Base-by-base conservation (phyloP, 495 filamentous ascomycete species). In the Letharia columbiana region DNA sequence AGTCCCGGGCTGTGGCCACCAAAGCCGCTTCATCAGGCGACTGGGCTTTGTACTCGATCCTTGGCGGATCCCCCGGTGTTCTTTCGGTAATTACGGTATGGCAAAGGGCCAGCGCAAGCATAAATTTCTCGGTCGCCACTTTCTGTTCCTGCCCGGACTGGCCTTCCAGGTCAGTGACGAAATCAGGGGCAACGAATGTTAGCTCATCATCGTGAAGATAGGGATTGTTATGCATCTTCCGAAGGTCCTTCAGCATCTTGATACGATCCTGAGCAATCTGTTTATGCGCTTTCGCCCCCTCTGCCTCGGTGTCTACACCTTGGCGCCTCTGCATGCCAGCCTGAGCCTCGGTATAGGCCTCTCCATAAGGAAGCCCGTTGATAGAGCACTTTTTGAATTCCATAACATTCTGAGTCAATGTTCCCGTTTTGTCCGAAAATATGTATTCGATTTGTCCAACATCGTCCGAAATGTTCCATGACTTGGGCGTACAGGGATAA, bases 401-500 rank as follows among this genome's bases (percentile, higher is more conserved):
- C 95, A 99, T 99, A 61, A 98, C 91, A 73, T 99, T 99, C 72
- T 99, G 95, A 9, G 95, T 99, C 70, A 99, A 78, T 7, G 95
- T 99, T 45, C 95, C 95, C 3, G 95, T 99, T 77, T 99, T 99
- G 79, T 99, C 95, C 2, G 95, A 98, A 79, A 99, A 99, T 68
- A 99, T 96, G 77, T 98, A 99, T 75, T 99, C 95, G 66, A 99
- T 97, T 77, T 99, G 95, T 13, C 95, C 95, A 42, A 99, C 82
- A 70, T 99, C 95, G 71, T 99, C 95, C 2, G 92, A 96, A 65
- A 99, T 97, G 75, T 98, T 99, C 95, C 95, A 99, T 3, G 94
- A 91, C 70, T 98, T 98, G 17, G 95, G 95, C 8, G 96, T 91
- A 74, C 95, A 99, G 3, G 91, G 91, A 71, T 95, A 90, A 71